Conservation (phyloP, 768 basidiomycete genomes). For the Collybia nuda region DNA sequence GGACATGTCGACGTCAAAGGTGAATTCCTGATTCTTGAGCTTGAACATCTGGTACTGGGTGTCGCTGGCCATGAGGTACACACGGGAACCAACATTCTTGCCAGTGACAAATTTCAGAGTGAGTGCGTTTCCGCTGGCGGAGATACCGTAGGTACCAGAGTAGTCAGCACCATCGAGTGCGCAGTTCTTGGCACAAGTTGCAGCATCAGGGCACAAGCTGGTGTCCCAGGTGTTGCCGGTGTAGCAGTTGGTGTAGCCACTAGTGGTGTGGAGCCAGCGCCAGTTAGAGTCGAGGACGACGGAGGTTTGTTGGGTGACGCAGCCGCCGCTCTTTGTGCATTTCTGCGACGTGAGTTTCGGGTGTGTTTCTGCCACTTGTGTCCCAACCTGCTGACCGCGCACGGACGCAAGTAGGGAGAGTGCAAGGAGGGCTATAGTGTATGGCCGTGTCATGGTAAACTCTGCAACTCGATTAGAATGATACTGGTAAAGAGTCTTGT, state of each 20-base stretch:
- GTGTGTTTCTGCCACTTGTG: slow-evolving; percentile 31
- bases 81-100: slow-evolving; percentile 35
- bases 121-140: slow-evolving; percentile 41
- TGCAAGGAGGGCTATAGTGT: slow-evolving; percentile 29
- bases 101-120: slow-evolving; percentile 49
- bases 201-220: slow-evolving; percentile 47
- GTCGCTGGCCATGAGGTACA: slow-evolving; percentile 34
- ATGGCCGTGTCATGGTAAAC: too few relatives aligned
- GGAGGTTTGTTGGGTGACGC: slow-evolving; percentile 33
- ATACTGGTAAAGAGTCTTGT: too few relatives aligned
- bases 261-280: slow-evolving; percentile 49
- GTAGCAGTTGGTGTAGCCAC: slow-evolving; percentile 45
- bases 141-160: slow-evolving; percentile 52
- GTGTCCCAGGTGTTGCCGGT: slow-evolving; percentile 57
- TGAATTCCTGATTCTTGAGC: slow-evolving; percentile 43
- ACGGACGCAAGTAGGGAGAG: slow-evolving; percentile 39
- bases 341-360: slow-evolving; percentile 37
- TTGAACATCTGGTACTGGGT: slow-evolving; percentile 36
- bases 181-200: slow-evolving; percentile 45
- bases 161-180: slow-evolving; percentile 49
- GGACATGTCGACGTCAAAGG: slow-evolving; percentile 49
- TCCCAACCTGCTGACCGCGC: slow-evolving; percentile 55
- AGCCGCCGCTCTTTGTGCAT: slow-evolving; percentile 42
- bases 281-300: slow-evolving; percentile 58
- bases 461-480: too few relatives aligned